phyloP scores from a whole-genome alignment of 108 stramenopile species.

The Aurantiochytrium sp. region DNA sequence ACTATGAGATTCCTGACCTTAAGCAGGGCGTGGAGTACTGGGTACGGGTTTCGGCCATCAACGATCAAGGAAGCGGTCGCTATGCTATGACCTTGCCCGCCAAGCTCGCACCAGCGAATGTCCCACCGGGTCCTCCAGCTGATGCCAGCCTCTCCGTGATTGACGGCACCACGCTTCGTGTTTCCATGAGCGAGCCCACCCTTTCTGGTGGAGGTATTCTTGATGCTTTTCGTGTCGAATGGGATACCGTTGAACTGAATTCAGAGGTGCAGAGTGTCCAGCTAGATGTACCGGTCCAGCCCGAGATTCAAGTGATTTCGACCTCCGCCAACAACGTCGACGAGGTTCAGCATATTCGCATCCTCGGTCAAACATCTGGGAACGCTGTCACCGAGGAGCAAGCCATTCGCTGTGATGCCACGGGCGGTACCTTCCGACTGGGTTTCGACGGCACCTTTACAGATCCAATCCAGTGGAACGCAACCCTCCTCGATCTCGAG shows the following conservation, averaged over 20 bases:
- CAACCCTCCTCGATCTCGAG: slow-evolving; percentile 25
- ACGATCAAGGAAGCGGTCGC: slow-evolving; percentile 56
- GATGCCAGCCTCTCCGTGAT: slow-evolving; percentile 42
- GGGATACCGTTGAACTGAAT: slow-evolving; percentile 50
- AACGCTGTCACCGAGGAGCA: slow-evolving; percentile 32
- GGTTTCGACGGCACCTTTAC: slow-evolving; percentile 52
- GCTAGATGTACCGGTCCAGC: slow-evolving; percentile 34
- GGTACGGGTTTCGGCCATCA: slow-evolving; percentile 59
- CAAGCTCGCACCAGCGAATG: slow-evolving; percentile 55
- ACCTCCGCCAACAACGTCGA: slow-evolving; percentile 39
- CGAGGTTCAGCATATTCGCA: slow-evolving; percentile 59
- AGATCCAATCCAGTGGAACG: slow-evolving; percentile 49
- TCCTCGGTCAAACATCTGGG: slow-evolving; percentile 29
- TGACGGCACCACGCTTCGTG: slow-evolving; percentile 51
- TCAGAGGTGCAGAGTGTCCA: slow-evolving; percentile 54
- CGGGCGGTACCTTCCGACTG: slow-evolving; percentile 61
- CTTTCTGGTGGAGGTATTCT: slow-evolving; percentile 54
- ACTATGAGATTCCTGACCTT: slow-evolving; percentile 32
- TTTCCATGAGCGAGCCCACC: slow-evolving; percentile 48
- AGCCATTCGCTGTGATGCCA: slow-evolving; percentile 59
- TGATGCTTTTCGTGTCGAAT: slow-evolving; percentile 61
- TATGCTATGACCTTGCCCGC: slow-evolving; percentile 48
- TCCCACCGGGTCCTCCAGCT: slow-evolving; percentile 51
- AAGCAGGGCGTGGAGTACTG: slow-evolving; percentile 64
- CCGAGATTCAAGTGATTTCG: slow-evolving; percentile 44